Evolutionary conservation across 2,329 filamentous ascomycete species (phyloP).

Genomic region (Aureobasidium vineae): DNA sequence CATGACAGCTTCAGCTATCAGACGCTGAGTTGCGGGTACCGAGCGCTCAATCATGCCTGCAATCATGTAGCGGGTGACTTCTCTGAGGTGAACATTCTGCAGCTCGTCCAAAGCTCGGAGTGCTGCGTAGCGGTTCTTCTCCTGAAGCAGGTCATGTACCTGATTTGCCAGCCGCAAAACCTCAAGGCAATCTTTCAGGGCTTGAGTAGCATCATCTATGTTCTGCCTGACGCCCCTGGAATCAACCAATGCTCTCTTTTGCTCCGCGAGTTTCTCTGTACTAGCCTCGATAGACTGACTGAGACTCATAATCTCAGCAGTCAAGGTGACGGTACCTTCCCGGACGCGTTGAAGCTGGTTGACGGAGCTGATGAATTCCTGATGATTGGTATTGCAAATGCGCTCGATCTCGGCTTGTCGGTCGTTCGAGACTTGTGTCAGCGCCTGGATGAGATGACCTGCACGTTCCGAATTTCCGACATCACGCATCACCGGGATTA

Average conservation of each 20-base stretch:
- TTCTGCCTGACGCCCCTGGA: constrained; percentile 91
- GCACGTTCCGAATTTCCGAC: constrained; percentile 73
- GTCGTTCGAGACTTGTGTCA: constrained; percentile 78
- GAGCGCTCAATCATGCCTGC: constrained; percentile 95
- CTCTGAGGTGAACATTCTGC: constrained; percentile 93
- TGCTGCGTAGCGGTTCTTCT: constrained; percentile 94
- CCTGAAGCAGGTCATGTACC: constrained; percentile 84
- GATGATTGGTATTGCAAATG: constrained; percentile 93
- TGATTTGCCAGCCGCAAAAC: constrained; percentile 91
- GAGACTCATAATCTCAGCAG: constrained; percentile 83
- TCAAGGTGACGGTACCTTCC: constrained; percentile 84
- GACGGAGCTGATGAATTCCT: constrained; percentile 92
- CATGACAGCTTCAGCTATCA: constrained; percentile 96
- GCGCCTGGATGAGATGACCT: constrained; percentile 69
- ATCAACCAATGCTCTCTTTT: constrained; percentile 92
- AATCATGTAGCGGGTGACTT: constrained; percentile 90
- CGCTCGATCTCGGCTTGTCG: constrained; percentile 89
- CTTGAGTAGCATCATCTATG: constrained; percentile 87
- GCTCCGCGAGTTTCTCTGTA: constrained; percentile 88
- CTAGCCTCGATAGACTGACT: constrained; percentile 95
- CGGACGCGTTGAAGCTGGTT: constrained; percentile 90
- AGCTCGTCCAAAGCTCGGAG: constrained; percentile 92
- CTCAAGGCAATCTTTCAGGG: constrained; percentile 85
- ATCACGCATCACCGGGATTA: constrained; percentile 93
- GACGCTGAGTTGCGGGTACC: constrained; percentile 85